These are phyloP conservation scores for Madurella fahalii DNA, from an alignment of 2,329 filamentous ascomycete species.

Conservation along the genomic window DNA sequence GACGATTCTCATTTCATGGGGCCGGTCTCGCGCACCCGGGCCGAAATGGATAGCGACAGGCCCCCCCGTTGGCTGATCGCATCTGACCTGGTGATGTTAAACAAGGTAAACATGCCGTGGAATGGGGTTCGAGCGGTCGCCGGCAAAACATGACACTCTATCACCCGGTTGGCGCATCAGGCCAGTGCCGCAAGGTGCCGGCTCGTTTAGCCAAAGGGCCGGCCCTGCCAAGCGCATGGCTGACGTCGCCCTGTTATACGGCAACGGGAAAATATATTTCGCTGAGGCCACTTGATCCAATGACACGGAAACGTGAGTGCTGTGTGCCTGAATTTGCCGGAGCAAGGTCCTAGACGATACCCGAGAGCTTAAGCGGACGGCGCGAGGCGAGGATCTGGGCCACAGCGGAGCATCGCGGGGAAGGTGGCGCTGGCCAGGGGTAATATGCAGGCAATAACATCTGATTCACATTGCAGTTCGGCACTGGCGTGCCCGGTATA, in stretches of 20 bases:
- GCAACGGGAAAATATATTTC: not conserved
- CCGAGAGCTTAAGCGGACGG: not conserved
- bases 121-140: not conserved
- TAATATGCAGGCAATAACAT: not conserved
- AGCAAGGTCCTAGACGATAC: not conserved
- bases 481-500: too few relatives aligned
- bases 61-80: not conserved
- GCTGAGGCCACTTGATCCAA: not conserved
- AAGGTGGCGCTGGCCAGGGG: not conserved
- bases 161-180: slow-evolving; percentile 6
- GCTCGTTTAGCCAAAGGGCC: slow-evolving; percentile 7
- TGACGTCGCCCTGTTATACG: not conserved
- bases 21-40: not conserved
- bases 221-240: not conserved
- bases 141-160: not conserved
- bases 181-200: not conserved
- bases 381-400: not conserved
- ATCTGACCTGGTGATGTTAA: not conserved
- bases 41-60: not conserved
- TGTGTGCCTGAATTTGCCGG: not conserved
- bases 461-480: too few relatives aligned
- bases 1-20: not conserved
- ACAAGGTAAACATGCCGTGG: not conserved
- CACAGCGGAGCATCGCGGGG: not conserved
- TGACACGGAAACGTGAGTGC: not conserved